Base-by-base conservation (phyloP, 1,284 basidiomycete genomes). In the Ceratobasidium sp. region DNA sequence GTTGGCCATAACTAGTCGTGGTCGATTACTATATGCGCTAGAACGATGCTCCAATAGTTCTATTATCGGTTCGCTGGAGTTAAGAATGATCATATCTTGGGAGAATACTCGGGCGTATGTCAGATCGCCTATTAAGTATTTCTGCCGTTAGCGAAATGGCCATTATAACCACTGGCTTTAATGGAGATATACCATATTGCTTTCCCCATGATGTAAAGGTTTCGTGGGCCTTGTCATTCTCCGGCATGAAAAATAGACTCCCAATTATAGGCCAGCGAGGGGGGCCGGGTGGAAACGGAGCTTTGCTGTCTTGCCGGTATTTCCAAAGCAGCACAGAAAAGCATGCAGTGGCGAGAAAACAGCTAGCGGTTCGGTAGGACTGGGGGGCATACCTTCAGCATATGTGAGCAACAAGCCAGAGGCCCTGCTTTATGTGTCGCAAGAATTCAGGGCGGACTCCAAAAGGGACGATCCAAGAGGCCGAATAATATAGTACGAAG, bases 231-330 rank as follows among this genome's bases (percentile, higher is more conserved):
- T 43, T 14, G 23, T 28, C 28, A 5, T 34, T 39, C 10, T 10
- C 18, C 9, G 64, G 50, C 21, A 69, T 55, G 10, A 52, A 69
- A 10, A 36, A 34, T 16, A 69, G 18, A n/a, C 23, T 21, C 4
- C 64, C 64, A n/a, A 69, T 36, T 0, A 69, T 26, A 18, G 64
- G 64, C 64, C 64, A 69, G 14, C 64, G 64, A 30, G 48, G 50
- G 30, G 64, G 64, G n/a, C 64, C 64, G 21, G 64, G 64, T 5
- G 64, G 64, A 18, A 67, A 52, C 18, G 64, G 52, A 36, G 26
- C 36, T 2, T 32, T 26, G 34, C 26, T 41, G 14, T n/a, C 2
- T 5, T 65, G 18, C 2, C 9, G 34, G 12, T 39, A 39, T 5
- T 21, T 41, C 32, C 48, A n/a, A 18, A 12, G 21, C 6, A 23